Evolutionary conservation across 2,329 filamentous ascomycete species (phyloP).

Genomic region (Xylariomycetidae sp.): DNA sequence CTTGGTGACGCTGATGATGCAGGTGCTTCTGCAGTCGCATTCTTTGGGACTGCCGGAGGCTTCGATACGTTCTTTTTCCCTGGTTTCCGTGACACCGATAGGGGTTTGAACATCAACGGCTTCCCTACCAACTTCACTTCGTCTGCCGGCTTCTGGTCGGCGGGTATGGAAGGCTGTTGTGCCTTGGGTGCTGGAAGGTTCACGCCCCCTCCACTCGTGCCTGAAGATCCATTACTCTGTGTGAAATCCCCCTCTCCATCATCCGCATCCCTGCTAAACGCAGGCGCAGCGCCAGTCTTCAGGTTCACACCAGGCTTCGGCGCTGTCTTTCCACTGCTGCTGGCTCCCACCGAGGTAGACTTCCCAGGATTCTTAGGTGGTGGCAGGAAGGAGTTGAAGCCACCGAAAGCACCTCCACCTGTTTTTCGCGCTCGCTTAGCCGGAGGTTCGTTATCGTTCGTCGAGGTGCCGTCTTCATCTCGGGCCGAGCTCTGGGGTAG

Average conservation of each 20-base stretch:
- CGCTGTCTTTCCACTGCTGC: conserved; percentile 28
- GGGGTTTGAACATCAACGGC: conserved; percentile 79
- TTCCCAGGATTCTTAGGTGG: conserved; percentile 62
- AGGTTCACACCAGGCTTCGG: conserved; percentile 59
- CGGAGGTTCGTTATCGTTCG: conserved; percentile 49
- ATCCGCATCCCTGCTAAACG: conserved; percentile 60
- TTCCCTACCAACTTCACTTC: conserved; percentile 69
- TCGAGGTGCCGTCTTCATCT: conserved; percentile 24
- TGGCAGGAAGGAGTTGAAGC: conserved; percentile 82
- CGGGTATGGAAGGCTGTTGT: conserved; percentile 43
- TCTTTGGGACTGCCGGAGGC: not conserved
- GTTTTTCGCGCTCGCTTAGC: conserved; percentile 62
- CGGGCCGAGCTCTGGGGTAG: conserved; percentile 52
- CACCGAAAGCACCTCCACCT: conserved; percentile 60
- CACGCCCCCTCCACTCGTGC: conserved; percentile 11
- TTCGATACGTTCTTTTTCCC: conserved; percentile 56
- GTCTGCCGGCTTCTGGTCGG: conserved; percentile 51
- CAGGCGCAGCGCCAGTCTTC: conserved; percentile 78
- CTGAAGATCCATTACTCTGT: not conserved
- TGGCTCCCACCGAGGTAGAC: conserved; percentile 26
- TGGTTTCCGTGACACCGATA: conserved; percentile 74
- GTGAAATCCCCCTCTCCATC: conserved; percentile 13
- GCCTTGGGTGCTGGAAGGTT: conserved; percentile 36
- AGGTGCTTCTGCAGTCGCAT: conserved; percentile 3
- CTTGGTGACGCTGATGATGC: conserved; percentile 13